A percentile compares a stretch with the other conserved stretches of the same genome.
Conservation (phyloP, 768 basidiomycete genomes). For the Cystobasidiopsis lactophilus region DNA sequence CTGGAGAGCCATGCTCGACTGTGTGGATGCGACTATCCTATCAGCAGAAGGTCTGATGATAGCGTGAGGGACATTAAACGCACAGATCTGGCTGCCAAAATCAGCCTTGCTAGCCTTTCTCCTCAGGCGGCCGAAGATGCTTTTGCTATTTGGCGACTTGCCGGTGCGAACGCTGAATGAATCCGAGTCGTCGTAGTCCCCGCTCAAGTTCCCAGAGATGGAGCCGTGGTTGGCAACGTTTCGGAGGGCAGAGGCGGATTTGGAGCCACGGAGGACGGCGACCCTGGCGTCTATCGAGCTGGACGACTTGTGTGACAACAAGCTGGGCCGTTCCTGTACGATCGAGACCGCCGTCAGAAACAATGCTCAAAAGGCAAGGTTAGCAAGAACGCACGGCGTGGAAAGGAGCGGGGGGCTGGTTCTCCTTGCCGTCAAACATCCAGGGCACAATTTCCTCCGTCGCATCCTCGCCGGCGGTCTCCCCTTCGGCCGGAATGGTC, state of each 20-base stretch:
- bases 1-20: too few relatives aligned
- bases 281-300: not conserved
- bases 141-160: not conserved
- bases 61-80: too few relatives aligned
- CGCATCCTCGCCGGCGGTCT: slow-evolving; percentile 4
- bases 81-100: not conserved
- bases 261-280: not conserved
- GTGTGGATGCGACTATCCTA: too few relatives aligned
- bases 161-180: not conserved
- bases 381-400: not conserved
- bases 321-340: too few relatives aligned
- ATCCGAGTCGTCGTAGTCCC: too few relatives aligned
- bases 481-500: too few relatives aligned
- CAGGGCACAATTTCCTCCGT: slow-evolving; percentile 12
- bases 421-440: slow-evolving; percentile 7
- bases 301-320: not conserved
- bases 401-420: not conserved
- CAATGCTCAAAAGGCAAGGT: too few relatives aligned
- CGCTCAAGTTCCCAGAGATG: too few relatives aligned
- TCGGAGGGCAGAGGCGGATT: not conserved
- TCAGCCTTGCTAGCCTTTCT: not conserved
- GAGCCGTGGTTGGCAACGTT: not conserved
- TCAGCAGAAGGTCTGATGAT: too few relatives aligned
- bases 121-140: not conserved
- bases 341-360: too few relatives aligned